Conservation (phyloP, 345 rosid genomes). For the Lagerstroemia speciosa region DNA sequence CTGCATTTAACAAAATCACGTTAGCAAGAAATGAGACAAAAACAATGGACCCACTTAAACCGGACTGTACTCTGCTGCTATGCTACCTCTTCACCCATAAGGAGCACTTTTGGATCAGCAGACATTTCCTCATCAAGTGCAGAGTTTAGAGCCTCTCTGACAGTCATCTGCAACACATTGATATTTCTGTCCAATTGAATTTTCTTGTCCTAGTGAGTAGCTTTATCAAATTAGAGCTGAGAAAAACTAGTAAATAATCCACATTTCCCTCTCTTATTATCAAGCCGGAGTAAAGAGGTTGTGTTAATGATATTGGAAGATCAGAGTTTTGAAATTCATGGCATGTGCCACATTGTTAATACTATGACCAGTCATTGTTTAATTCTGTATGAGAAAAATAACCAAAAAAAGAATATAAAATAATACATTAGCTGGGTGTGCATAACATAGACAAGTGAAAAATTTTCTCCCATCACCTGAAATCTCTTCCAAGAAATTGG, state of each 20-base stretch:
- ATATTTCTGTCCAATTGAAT: background rate
- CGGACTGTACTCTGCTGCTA: background rate
- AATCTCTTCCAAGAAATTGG: background rate
- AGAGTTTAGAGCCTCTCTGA: slow-evolving; percentile 82
- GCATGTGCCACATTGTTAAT: background rate
- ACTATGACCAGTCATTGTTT: background rate
- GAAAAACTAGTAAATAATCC: background rate
- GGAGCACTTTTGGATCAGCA: slow-evolving; percentile 88
- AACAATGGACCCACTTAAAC: background rate
- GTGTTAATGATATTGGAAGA: background rate
- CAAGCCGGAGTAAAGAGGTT: background rate
- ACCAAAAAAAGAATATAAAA: background rate
- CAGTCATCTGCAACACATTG: slow-evolving; percentile 53
- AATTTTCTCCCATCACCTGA: background rate
- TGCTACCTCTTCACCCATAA: slow-evolving; percentile 94
- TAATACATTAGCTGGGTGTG: background rate
- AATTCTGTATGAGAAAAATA: background rate
- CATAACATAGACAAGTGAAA: background rate
- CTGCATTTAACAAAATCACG: slow-evolving; percentile 29
- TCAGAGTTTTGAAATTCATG: background rate
- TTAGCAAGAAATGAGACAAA: slow-evolving; percentile 8
- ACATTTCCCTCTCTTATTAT: background rate
- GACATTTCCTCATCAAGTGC: slow-evolving; percentile 99
- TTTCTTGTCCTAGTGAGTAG: background rate
- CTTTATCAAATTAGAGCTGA: background rate